Evolutionary conservation across 805 yeast species (phyloP).

Genomic region (Candida berthetii): DNA sequence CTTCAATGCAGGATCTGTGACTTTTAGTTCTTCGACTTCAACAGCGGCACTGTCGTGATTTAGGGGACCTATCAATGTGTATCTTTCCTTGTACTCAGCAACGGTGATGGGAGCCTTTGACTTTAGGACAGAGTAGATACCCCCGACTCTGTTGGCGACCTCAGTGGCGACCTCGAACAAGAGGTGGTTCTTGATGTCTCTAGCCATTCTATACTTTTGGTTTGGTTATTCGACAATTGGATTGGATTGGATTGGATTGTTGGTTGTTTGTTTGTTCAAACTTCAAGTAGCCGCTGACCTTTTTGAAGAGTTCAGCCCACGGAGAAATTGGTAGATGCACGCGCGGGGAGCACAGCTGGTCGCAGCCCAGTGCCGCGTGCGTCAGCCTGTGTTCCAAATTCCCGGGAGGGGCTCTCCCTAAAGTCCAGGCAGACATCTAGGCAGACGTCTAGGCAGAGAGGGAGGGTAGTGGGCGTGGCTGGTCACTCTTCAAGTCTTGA

Average conservation of each 20-base stretch:
- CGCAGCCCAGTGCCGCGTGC: too few species aligned
- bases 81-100: conserved; percentile 84
- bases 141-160: conserved; percentile 97
- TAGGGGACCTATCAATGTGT: conserved; percentile 82
- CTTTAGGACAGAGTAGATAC: conserved; percentile 93
- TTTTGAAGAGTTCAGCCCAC: too few species aligned
- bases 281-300: too few species aligned
- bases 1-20: conserved; percentile 47
- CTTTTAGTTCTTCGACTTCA: conserved; percentile 73
- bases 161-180: conserved; percentile 95
- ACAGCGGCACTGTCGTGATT: conserved; percentile 67
- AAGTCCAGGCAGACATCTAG: too few species aligned
- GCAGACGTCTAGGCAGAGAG: too few species aligned
- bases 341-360: too few species aligned
- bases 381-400: too few species aligned
- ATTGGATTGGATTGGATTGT: not conserved
- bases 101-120: conserved; percentile 96
- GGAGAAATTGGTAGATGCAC: too few species aligned
- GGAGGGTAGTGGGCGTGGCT: too few species aligned
- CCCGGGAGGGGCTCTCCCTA: too few species aligned
- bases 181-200: conserved; percentile 84
- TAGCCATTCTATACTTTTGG: conserved; percentile 38
- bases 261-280: too few species aligned
- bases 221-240: not conserved
- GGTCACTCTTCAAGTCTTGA: too few species aligned